Percentiles rank a stretch among this genome's conserved stretches.
These are phyloP conservation scores for Pseudogymnoascus sp. DNA, from an alignment of 2,329 filamentous ascomycete species.

Conservation along the genomic window DNA sequence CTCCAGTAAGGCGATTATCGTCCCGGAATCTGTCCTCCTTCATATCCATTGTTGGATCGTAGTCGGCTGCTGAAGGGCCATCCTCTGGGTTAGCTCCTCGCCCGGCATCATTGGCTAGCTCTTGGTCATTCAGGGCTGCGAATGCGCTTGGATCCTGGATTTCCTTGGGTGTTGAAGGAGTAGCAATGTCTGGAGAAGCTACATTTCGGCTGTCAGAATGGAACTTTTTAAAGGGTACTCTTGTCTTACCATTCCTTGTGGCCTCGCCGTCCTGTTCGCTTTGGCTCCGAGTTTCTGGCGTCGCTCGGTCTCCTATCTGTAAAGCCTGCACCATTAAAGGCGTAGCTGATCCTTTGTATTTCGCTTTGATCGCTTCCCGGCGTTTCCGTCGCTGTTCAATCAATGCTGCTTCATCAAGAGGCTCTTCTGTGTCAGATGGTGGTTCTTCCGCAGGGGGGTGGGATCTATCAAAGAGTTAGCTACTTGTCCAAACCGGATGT, in stretches of 20 bases:
- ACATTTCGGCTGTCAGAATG: constrained; percentile 13
- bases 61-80: constrained; percentile 84
- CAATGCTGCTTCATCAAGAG: constrained; percentile 71
- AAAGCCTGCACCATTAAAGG: constrained; percentile 62
- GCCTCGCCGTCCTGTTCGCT: constrained; percentile 17
- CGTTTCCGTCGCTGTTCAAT: constrained; percentile 79
- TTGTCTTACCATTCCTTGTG: constrained; percentile 30
- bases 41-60: constrained; percentile 85
- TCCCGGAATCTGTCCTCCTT: constrained; percentile 69
- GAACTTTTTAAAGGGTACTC: not conserved
- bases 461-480: constrained; percentile 17
- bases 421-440: constrained; percentile 44
- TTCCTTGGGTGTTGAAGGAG: constrained; percentile 27
- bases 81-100: constrained; percentile 43
- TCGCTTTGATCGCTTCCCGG: constrained; percentile 77
- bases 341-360: constrained; percentile 62
- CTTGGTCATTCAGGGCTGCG: constrained; percentile 56
- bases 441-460: constrained; percentile 32
- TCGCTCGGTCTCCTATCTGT: constrained; percentile 28
- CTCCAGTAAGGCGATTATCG: constrained; percentile 52
- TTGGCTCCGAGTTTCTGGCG: constrained; percentile 19
- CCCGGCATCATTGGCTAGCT: constrained; percentile 50
- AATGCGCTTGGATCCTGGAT: constrained; percentile 34
- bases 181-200: constrained; percentile 27
- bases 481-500: constrained; percentile 3